Evolutionary conservation across 108 stramenopile genomes (phyloP).

Genomic region (Skeletonema potamos): DNA sequence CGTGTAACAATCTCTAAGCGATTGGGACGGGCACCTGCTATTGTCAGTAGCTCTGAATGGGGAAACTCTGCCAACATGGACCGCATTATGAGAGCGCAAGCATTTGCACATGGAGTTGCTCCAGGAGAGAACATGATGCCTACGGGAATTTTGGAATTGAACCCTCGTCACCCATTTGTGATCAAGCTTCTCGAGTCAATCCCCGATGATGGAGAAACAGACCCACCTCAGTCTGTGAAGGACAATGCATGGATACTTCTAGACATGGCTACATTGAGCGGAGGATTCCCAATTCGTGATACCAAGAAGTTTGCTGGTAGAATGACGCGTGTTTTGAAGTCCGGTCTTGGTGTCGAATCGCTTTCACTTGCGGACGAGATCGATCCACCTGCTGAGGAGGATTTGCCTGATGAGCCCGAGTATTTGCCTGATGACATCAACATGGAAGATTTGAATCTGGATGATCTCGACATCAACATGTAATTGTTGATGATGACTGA

Average conservation of each 20-base stretch:
- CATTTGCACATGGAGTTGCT: constrained; percentile 74
- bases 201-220: constrained; percentile 66
- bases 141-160: constrained; percentile 94
- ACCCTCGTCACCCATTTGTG: constrained; percentile 99
- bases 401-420: constrained; percentile 85
- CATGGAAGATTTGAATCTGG: constrained; percentile 55
- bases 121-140: constrained; percentile 55
- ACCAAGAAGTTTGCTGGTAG: constrained; percentile 84
- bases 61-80: constrained; percentile 99
- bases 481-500: not conserved
- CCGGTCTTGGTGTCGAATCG: constrained; percentile 74
- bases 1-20: constrained; percentile 92
- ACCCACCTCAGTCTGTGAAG: constrained; percentile 71
- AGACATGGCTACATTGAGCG: constrained; percentile 94
- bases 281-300: constrained; percentile 92
- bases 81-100: constrained; percentile 97
- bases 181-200: constrained; percentile 85
- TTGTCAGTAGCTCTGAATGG: constrained; percentile 91
- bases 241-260: constrained; percentile 95
- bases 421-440: constrained; percentile 47
- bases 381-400: constrained; percentile 91
- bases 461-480: constrained; percentile 1
- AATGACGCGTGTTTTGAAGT: constrained; percentile 84
- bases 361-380: constrained; percentile 88
- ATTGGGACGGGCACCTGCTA: constrained; percentile 87